Evolutionary conservation across 2,329 filamentous ascomycete species (phyloP), one percentile per base, ranked within the genome.

Genomic region (Drechslera avenae): DNA sequence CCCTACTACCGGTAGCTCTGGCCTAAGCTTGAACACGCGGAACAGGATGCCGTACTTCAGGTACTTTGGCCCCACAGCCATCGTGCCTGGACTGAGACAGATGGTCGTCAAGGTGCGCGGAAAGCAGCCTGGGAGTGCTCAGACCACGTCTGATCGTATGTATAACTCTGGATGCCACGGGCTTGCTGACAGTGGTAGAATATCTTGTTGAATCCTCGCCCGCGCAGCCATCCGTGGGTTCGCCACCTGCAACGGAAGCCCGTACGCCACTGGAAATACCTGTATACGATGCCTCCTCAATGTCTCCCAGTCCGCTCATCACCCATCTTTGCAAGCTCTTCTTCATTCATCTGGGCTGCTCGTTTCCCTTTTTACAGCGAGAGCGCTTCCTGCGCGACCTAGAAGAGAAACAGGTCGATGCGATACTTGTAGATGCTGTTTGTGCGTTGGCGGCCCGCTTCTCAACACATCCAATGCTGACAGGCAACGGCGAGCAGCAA

Each of bases 31-130:
- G 35, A 82, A 55, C 78, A 82, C 60, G 72, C 77, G 69, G 78
- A 83, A 88, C 65, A 83, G 87, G 46, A 89, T 96, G 57, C 91
- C 91, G 0, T 96, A 94, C 70, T 96, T 96, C 64, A 82, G 91
- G 53, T 96, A 94, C 73, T 94, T 96, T 68, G 91, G 91, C 0
- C 90, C 90, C 0, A 96, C 91, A 1, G 91, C 91, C 56, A 96
- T 96, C 66, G 90, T 94, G 44, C 91, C 91, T 1, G 91, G 91
- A 17, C 95, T 91, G 76, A 95, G 95, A 73, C 90, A 95, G 72
- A 95, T 95, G 90, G 89, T 95, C 19, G 86, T 89, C 51, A 86
- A 88, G 46, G 84, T 92, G 23, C 82, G 86, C 51, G 86, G 88
- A 52, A 79, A 85, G 52, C 81, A 85, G 18, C 81, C 81, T 18